A percentile compares a stretch with the other conserved stretches of the same genome.
Conservation (phyloP, 164 flowering plant species). For the Stephania cephalantha region DNA sequence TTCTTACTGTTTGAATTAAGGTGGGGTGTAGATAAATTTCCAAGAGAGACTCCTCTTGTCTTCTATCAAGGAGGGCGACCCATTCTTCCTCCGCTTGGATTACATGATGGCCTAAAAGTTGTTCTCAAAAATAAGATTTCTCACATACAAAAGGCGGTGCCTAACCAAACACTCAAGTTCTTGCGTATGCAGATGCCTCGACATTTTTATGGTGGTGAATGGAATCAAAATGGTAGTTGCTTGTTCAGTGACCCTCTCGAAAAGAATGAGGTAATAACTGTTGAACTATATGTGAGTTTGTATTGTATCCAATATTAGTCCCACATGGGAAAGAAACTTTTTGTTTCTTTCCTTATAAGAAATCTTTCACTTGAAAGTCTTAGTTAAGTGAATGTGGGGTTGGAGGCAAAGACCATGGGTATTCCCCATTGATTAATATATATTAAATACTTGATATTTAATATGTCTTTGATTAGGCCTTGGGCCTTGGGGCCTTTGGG, state of each 20-base stretch:
- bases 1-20: conserved; percentile 32
- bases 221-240: conserved; percentile 99
- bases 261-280: conserved; percentile 46
- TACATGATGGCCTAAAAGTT: conserved; percentile 59
- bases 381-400: no score
- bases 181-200: conserved; percentile 96
- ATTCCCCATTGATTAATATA: no score
- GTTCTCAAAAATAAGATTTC: conserved; percentile 70
- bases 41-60: conserved; percentile 84
- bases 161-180: conserved; percentile 60
- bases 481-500: no score
- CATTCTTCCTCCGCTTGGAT: conserved; percentile 54
- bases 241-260: conserved; percentile 58
- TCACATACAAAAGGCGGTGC: conserved; percentile 54
- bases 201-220: conserved; percentile 91
- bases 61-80: conserved; percentile 63
- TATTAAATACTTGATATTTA: no score
- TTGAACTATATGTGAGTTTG: no score
- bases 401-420: no score
- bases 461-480: no score
- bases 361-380: no score
- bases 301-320: no score
- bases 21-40: conserved; percentile 93
- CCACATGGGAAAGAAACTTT: no score
- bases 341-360: no score